phyloP scores from a whole-genome alignment of 1,284 basidiomycete genomes.

The Mycena citricolor region DNA sequence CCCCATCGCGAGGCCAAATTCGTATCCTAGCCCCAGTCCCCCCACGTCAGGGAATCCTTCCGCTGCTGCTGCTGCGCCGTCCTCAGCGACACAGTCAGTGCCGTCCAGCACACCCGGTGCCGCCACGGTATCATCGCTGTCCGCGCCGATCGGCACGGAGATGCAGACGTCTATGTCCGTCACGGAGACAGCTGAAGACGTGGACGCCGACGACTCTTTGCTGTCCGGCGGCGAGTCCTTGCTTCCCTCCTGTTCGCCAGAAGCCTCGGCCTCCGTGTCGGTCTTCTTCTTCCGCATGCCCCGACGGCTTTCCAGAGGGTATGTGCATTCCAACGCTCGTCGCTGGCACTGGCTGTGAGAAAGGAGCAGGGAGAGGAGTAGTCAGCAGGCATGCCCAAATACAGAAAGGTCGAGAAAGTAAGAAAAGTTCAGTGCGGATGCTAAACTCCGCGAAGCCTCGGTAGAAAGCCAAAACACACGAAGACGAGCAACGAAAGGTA shows the following conservation, averaged over 20 bases:
- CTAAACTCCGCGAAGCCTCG: neutral
- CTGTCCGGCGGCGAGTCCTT: no score
- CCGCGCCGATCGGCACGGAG: no score
- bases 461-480: neutral
- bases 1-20: no score
- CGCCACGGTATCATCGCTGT: no score
- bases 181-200: no score
- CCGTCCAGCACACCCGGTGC: no score
- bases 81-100: no score
- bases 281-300: constrained; percentile 57
- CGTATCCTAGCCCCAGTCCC: no score
- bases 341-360: constrained; percentile 58
- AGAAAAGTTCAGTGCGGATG: constrained; percentile 1
- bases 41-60: no score
- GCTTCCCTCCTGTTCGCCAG: neutral
- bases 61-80: no score
- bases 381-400: constrained; percentile 8
- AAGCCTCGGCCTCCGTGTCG: constrained; percentile 4
- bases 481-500: neutral
- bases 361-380: constrained; percentile 24
- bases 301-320: constrained; percentile 56
- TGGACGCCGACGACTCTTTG: no score
- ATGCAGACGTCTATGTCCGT: no score
- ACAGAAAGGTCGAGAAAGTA: constrained; percentile 11
- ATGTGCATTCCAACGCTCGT: constrained; percentile 57